Conservation (phyloP, 495 filamentous ascomycete species). For the Tuber melanosporum region DNA sequence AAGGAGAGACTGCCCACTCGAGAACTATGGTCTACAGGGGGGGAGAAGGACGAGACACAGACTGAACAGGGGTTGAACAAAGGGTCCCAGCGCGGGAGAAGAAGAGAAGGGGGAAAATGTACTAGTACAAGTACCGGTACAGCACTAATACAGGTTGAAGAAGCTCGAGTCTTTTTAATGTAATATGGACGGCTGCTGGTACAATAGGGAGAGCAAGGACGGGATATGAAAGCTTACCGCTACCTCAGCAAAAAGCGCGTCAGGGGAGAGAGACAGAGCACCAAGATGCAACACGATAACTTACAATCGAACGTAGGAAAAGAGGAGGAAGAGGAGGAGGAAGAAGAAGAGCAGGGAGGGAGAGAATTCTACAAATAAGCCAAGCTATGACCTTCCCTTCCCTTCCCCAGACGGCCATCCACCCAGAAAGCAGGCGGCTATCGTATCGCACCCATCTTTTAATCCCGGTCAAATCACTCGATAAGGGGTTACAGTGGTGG, state of each 20-base stretch:
- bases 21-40: conserved; percentile 5
- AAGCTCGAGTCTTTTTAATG: not conserved
- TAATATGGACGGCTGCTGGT: not conserved
- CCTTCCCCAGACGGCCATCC: not conserved
- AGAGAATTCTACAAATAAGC: not conserved
- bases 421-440: not conserved
- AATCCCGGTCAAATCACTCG: not conserved
- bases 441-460: not conserved
- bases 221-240: not conserved
- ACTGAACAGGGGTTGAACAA: not conserved
- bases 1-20: not conserved
- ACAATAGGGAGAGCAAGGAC: not conserved
- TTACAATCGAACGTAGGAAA: not conserved
- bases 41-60: conserved; percentile 5
- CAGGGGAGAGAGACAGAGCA: not conserved
- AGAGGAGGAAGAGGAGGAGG: not conserved
- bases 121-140: not conserved
- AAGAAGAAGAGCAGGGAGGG: not conserved
- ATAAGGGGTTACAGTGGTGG: not conserved
- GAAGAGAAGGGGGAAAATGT: too few species aligned
- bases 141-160: not conserved
- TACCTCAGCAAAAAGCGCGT: not conserved
- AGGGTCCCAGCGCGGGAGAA: not conserved
- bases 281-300: not conserved
- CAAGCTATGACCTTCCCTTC: not conserved